Base-by-base conservation (phyloP, 2,329 filamentous ascomycete genomes). In the Septoria petroselini region DNA sequence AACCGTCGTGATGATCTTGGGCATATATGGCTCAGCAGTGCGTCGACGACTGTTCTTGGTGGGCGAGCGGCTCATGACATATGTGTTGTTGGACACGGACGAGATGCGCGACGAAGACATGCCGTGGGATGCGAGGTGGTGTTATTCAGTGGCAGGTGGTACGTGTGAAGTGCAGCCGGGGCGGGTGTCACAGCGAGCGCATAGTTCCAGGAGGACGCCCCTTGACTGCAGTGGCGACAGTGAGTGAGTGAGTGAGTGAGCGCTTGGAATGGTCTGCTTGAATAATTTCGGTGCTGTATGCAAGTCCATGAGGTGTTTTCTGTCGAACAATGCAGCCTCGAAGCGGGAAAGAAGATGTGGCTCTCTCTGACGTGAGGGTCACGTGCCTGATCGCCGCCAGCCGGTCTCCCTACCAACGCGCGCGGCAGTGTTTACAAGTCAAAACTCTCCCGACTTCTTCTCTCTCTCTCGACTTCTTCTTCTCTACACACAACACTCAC, bases 31-130 rank as follows among this genome's bases (percentile, higher is more conserved):
- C 66, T 94, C 89, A 48, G 77, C 76, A 52, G 77, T 77, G 15
- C 77, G 74, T 52, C 61, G 61, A 50, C 73, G 70, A 50, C 80
- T 77, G 61, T 77, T 79, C 68, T 86, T 88, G 52, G 83, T 76
- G 11, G 90, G 88, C 55, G 86, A 90, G 65, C 88, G 87, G 14
- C 89, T 85, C 88, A 97, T 93, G 65, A 95, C 83, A 73, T 91
- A 95, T 18, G 91, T 90, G 65, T 87, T 88, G 71, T 81, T 84
- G 11, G 66, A 68, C 57, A 62, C 62, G 50, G 48, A 58, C 18
- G 62, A 65, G 41, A 60, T 55, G 23, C 62, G 65, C 59, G 68
- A 69, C 14, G 59, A 52, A 40, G 60, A 50, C 57, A 58, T 58
- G 15, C 35, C n/a, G n/a, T n/a, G n/a, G n/a, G n/a, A n/a, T n/a